These are phyloP conservation scores for Penicillium arizonense DNA, from an alignment of 495 filamentous ascomycete genomes.

Conservation along the genomic window DNA sequence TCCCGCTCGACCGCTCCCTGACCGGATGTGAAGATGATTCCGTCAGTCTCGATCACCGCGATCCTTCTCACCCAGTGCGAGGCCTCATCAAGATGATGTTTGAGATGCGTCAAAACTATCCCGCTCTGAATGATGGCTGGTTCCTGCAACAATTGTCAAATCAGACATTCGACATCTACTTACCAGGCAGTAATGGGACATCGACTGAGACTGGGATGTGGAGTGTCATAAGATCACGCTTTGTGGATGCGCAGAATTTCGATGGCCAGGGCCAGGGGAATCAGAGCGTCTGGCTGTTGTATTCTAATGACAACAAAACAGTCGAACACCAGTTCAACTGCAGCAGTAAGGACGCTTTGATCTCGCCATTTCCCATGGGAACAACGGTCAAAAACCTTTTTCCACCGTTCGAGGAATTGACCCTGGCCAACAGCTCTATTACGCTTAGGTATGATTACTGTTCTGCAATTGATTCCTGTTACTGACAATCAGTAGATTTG, in stretches of 20 bases:
- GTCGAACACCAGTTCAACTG: slow-evolving; percentile 45
- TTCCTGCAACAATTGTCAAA: slow-evolving; percentile 39
- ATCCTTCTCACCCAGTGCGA: slow-evolving; percentile 48
- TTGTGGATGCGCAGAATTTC: slow-evolving; percentile 41
- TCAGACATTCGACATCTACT: slow-evolving; percentile 38
- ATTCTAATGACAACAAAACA: slow-evolving; percentile 45
- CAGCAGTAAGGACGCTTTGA: slow-evolving; percentile 27
- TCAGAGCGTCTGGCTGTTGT: slow-evolving; percentile 48
- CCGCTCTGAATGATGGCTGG: slow-evolving; percentile 48
- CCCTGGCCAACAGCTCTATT: slow-evolving; percentile 15
- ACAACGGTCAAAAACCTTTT: slow-evolving; percentile 50
- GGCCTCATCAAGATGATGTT: slow-evolving; percentile 46
- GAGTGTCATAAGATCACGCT: slow-evolving; percentile 40
- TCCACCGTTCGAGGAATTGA: slow-evolving; percentile 48
- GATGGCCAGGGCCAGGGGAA: slow-evolving; percentile 39
- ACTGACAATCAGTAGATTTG: slow-evolving; percentile 12
- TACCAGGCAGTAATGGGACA: slow-evolving; percentile 42
- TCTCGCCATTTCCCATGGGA: slow-evolving; percentile 40
- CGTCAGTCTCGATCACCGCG: slow-evolving; percentile 52
- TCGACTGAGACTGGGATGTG: slow-evolving; percentile 48
- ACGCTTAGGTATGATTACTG: background rate
- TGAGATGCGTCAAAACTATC: slow-evolving; percentile 44
- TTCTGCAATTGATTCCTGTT: background rate
- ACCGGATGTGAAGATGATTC: slow-evolving; percentile 45
- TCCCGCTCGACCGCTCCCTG: slow-evolving; percentile 40